Base-by-base conservation (phyloP, 495 filamentous ascomycete genomes). In the Letharia columbiana region DNA sequence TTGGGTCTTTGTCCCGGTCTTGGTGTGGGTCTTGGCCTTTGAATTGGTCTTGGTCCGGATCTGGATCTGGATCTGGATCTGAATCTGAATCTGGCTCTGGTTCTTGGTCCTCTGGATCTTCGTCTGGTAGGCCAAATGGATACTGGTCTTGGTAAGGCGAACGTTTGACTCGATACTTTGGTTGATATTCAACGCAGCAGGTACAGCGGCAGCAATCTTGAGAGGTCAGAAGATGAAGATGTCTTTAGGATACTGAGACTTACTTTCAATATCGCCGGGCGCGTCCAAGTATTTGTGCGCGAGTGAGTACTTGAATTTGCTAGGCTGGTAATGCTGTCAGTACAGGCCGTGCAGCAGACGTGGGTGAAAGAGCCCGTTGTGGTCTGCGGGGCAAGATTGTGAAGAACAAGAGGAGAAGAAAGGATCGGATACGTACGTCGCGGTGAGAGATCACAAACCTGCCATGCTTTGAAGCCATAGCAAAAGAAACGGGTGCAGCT, bases 171-270 rank as follows among this genome's bases (percentile, higher is more conserved):
- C 52, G 52, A 18, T 56, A 4, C 6, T 56, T 2, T 56, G 28
- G 52, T 17, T 15, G 13, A 4, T 33, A 56, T 17, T 56, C 28
- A 17, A 33, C 31, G 52, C 52, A 56, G 5, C 7, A 35, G 12
- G 9, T 13, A 56, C 52, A 56, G 15, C 4, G 11, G 5, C 52
- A 56, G 13, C 1, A 15, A 15, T 56, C 52, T 56, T 56, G 52
- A 56, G 13, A 35, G 28, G 52, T 56, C 28, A 56, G 52, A 56
- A 31, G 52, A 56, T 56, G 52, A 56, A 35, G 28, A 17, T 56
- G 28, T 56, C 52, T 35, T 56, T 5, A 35, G 52, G 3, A 18
- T 5, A 35, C 28, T 56, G 52, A 56, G n/a, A 56, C 31, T 56
- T 35, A 56, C 52, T 35, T 35, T 56, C 28, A 35, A 35, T 1